Conservation (phyloP, 345 rosid species). For the Camelina laxa region DNA sequence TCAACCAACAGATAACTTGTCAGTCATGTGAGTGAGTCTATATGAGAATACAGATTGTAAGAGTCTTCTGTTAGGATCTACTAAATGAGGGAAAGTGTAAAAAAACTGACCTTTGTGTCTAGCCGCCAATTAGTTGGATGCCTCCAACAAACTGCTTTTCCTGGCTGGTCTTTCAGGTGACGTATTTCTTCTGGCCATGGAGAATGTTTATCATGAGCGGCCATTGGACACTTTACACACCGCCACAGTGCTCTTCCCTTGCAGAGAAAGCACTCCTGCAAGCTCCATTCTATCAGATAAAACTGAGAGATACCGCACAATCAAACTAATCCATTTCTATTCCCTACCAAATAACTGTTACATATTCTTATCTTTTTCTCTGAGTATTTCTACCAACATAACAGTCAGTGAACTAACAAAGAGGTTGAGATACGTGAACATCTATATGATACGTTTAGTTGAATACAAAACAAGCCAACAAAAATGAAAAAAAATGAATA, state of each 20-base stretch:
- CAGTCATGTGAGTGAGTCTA: conserved; percentile 78
- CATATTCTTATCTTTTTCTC: conserved; percentile 2
- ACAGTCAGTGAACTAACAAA: neutral
- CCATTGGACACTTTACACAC: conserved; percentile 66
- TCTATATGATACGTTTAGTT: neutral
- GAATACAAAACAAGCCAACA: conserved; percentile 4
- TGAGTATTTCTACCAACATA: neutral
- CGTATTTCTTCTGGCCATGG: conserved; percentile 75
- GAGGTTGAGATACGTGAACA: neutral
- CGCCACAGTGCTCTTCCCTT: conserved; percentile 69
- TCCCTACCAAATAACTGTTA: conserved; percentile 16
- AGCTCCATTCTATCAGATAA: conserved; percentile 14
- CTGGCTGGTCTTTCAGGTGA: conserved; percentile 62
- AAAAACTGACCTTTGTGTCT: conserved; percentile 75
- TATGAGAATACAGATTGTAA: conserved; percentile 31
- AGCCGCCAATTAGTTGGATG: conserved; percentile 76
- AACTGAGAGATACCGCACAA: neutral
- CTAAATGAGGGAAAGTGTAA: conserved; percentile 48
- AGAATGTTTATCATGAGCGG: conserved; percentile 80
- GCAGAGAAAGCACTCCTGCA: conserved; percentile 83
- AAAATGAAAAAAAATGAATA: conserved; percentile 19
- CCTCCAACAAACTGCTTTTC: conserved; percentile 89
- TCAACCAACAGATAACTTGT: conserved; percentile 66
- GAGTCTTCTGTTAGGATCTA: conserved; percentile 16
- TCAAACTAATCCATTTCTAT: conserved; percentile 6